These are phyloP conservation scores for Pythium sp. DNA, from an alignment of 352 stramenopile species.

Conservation along the genomic window DNA sequence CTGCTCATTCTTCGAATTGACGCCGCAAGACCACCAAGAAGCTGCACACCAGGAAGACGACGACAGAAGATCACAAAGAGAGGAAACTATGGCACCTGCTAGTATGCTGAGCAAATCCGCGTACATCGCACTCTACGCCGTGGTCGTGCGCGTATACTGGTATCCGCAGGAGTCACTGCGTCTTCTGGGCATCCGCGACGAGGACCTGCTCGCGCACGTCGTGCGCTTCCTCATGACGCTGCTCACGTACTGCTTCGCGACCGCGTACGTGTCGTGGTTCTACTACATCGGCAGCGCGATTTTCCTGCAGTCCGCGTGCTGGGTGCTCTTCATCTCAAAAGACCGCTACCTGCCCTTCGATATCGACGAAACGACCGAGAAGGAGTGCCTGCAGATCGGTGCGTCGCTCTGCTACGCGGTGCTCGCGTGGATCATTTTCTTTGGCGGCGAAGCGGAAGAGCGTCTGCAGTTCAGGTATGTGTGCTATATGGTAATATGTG, in stretches of 20 bases:
- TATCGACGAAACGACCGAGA: conserved; percentile 41
- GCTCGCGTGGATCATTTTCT: conserved; percentile 48
- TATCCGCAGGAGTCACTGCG: conserved; percentile 41
- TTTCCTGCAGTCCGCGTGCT: conserved; percentile 51
- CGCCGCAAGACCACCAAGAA: background rate
- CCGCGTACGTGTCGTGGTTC: conserved; percentile 35
- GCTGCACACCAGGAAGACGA: background rate
- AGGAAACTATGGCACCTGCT: conserved; percentile 1
- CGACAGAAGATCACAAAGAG: background rate
- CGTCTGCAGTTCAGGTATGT: conserved; percentile 50
- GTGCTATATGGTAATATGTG: background rate
- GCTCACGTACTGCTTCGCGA: conserved; percentile 43
- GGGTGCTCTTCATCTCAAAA: conserved; percentile 50
- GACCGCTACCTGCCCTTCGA: conserved; percentile 27
- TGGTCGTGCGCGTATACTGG: conserved; percentile 46
- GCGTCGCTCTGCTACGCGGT: conserved; percentile 43
- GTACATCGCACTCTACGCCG: conserved; percentile 42
- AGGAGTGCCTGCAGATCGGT: conserved; percentile 38
- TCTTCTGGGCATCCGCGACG: conserved; percentile 28
- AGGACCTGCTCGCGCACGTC: conserved; percentile 45
- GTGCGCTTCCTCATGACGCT: conserved; percentile 60
- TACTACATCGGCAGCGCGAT: conserved; percentile 43
- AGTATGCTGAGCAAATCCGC: conserved; percentile 26
- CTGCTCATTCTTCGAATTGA: conserved; percentile 10
- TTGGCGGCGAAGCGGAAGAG: conserved; percentile 31